These are phyloP conservation scores for Aleurites moluccanus DNA, from an alignment of 441 rosid genomes.

Conservation along the genomic window DNA sequence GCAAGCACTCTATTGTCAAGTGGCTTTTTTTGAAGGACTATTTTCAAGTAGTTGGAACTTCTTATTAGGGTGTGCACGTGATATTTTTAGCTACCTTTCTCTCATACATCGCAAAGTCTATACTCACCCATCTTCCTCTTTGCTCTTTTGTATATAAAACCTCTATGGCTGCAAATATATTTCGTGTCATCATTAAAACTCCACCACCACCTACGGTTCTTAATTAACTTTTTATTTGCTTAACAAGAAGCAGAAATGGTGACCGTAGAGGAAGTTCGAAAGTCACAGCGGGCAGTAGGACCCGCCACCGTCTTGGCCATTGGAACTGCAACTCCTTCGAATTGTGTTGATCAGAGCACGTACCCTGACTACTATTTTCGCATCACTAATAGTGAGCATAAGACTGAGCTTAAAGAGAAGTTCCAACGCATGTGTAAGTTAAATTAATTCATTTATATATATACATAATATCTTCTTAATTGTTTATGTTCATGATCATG, in stretches of 20 bases:
- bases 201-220: not conserved
- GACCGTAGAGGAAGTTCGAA: constrained; percentile 37
- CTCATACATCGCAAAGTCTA: not conserved
- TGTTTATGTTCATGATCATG: not conserved
- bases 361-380: constrained; percentile 46
- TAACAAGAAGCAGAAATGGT: constrained; percentile 23
- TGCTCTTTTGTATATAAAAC: not conserved
- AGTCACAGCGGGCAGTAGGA: constrained; percentile 40
- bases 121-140: not conserved
- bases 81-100: constrained; percentile 15
- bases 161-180: not conserved
- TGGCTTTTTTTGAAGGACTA: not conserved
- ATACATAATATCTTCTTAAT: not conserved
- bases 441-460: too few relatives aligned
- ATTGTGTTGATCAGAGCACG: constrained; percentile 36
- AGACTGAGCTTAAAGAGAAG: constrained; percentile 42
- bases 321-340: constrained; percentile 39
- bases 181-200: not conserved
- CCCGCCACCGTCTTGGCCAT: constrained; percentile 47
- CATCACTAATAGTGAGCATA: constrained; percentile 42
- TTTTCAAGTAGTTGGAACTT: not conserved
- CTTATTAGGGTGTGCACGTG: constrained; percentile 13
- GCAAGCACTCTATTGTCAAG: not conserved
- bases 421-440: constrained; percentile 49
- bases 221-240: too few relatives aligned